Conservation (phyloP, 2,329 filamentous ascomycete genomes). For the Fusarium pseudoanthophilum region DNA sequence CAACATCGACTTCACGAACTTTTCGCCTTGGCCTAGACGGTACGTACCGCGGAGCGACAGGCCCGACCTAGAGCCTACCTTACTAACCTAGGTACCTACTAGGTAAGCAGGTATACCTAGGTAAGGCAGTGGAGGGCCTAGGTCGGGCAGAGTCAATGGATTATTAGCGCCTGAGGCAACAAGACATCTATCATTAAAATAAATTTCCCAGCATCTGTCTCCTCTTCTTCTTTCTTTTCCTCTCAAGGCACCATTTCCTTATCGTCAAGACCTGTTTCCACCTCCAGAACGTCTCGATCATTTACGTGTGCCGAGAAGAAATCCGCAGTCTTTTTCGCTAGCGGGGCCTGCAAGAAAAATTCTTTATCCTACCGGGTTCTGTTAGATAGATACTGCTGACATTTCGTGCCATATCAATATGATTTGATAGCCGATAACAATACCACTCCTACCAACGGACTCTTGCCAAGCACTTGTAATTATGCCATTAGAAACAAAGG, state of each 20-base stretch:
- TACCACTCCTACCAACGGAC: neutral
- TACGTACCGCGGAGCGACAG: slow-evolving; percentile 38
- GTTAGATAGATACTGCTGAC: slow-evolving; percentile 98
- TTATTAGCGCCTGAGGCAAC: slow-evolving; percentile 44
- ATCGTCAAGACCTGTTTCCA: slow-evolving; percentile 84
- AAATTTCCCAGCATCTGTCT: slow-evolving; percentile 32
- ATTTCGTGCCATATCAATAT: slow-evolving; percentile 51
- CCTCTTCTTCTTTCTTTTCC: slow-evolving; percentile 47
- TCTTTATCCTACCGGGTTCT: slow-evolving; percentile 74
- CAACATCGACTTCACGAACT: slow-evolving; percentile 42
- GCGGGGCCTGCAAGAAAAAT: slow-evolving; percentile 77
- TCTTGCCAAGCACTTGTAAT: neutral
- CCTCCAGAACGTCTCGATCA: slow-evolving; percentile 86
- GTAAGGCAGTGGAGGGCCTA: neutral
- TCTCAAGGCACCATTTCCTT: slow-evolving; percentile 85
- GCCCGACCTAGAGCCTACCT: neutral
- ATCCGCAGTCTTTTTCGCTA: slow-evolving; percentile 96
- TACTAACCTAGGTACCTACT: no score
- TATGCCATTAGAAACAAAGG: neutral
- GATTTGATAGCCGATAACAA: neutral
- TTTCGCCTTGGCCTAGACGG: slow-evolving; percentile 36
- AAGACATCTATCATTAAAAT: slow-evolving; percentile 3
- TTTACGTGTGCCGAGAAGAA: slow-evolving; percentile 86
- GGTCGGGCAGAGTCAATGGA: neutral
- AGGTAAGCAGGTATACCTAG: no score